Evolutionary conservation across 495 filamentous ascomycete species (phyloP), one percentile per base, ranked within the genome.

Genomic region (Lichina pygmaea): DNA sequence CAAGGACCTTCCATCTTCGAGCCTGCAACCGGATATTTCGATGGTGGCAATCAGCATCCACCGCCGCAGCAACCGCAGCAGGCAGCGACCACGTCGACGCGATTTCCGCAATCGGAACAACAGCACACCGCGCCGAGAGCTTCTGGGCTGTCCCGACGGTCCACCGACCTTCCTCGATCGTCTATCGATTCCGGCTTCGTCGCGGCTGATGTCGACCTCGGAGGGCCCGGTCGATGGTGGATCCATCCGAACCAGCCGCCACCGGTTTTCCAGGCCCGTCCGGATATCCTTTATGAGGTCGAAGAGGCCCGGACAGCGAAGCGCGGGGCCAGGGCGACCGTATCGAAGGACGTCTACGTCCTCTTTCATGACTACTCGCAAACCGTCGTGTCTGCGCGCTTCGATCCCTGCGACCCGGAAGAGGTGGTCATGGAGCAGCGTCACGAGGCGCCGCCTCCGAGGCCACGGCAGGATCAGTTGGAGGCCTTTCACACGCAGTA

Each of bases 291-390:
- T 30, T 77, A 71, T 45, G 85, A 95, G 55, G 64, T 76, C 13
- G 83, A 93, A 52, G 84, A 93, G 57, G 72, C 75, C 6, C 71
- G 64, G 24, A 69, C 75, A 7, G 62, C 73, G 12, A 75, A 77
- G 34, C 70, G 73, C 12, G 73, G 75, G 39, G 77, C 77, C 30
- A 76, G 75, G 56, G 71, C 68, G 7, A 73, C 65, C 0, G 62
- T 92, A 24, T 74, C 72, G 0, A 85, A 85, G 50, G 75, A 84
- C 44, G 67, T 93, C 32, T 93, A 77, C 53, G 64, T 93, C 30
- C 66, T 97, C 2, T 95, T 78, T 63, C 76, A 82, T 48, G 89
- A 97, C 59, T 95, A 95, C 58, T 94, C 86, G 12, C 89, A 95
- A 56, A 95, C 86, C 0, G 62, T 93, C 49, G 71, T 95, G 53